phyloP scores from a whole-genome alignment of 257 asterid genomes.

The Solanum pimpinellifolium region DNA sequence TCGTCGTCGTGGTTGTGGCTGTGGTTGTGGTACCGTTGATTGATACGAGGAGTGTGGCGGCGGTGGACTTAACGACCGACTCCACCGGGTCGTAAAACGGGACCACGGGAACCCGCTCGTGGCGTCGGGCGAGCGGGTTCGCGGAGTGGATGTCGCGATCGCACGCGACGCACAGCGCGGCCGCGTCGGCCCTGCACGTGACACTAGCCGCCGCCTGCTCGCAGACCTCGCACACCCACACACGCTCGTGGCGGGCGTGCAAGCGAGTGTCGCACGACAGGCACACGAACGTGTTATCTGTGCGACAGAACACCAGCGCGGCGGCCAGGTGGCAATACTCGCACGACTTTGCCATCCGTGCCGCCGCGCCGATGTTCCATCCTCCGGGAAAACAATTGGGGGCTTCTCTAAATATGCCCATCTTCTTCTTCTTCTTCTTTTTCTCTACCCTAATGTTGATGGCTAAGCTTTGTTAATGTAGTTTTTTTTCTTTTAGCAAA shows the following conservation, averaged over 20 bases:
- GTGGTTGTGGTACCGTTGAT: neutral
- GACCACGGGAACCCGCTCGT: slow-evolving; percentile 51
- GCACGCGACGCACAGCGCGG: slow-evolving; percentile 59
- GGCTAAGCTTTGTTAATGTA: neutral
- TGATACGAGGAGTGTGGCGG: slow-evolving; percentile 10
- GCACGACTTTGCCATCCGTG: slow-evolving; percentile 38
- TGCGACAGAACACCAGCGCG: slow-evolving; percentile 66
- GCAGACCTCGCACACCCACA: slow-evolving; percentile 87
- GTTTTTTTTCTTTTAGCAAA: neutral
- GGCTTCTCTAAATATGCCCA: slow-evolving; percentile 12
- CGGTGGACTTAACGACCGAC: slow-evolving; percentile 34
- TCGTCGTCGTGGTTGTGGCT: neutral
- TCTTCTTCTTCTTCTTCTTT: neutral
- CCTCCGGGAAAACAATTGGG: slow-evolving; percentile 26
- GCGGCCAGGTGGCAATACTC: slow-evolving; percentile 53
- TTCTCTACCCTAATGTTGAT: neutral
- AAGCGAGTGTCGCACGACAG: slow-evolving; percentile 42
- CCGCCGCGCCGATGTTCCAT: neutral
- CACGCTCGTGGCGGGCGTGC: slow-evolving; percentile 52
- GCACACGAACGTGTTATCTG: slow-evolving; percentile 57
- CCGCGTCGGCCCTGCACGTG: slow-evolving; percentile 77
- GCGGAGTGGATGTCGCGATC: slow-evolving; percentile 79
- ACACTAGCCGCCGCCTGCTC: slow-evolving; percentile 69
- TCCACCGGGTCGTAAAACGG: slow-evolving; percentile 70
- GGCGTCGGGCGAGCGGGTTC: slow-evolving; percentile 71